Evolutionary conservation across 805 yeast genomes (phyloP).

Genomic region (Wickerhamiella azyma): DNA sequence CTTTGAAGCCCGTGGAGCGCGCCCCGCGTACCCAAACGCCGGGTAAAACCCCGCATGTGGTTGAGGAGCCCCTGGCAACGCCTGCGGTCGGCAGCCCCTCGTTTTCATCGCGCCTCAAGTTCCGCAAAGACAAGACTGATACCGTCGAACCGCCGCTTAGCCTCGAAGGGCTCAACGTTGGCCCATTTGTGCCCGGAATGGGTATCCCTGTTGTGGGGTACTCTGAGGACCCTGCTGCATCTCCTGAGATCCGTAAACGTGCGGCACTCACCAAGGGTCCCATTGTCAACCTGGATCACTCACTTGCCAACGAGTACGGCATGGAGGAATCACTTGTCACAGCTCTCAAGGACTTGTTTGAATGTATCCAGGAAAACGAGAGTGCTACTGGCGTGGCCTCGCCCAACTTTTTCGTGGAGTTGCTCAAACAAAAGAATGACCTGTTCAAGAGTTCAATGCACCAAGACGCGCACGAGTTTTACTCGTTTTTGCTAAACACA

Average conservation of each 20-base stretch:
- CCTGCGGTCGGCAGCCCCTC: neutral
- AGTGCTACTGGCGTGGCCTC: constrained; percentile 71
- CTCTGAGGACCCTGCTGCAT: constrained; percentile 30
- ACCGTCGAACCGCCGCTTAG: constrained; percentile 9
- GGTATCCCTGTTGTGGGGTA: constrained; percentile 35
- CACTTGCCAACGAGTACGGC: constrained; percentile 39
- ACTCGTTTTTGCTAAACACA: constrained; percentile 74
- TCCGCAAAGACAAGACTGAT: constrained; percentile 2
- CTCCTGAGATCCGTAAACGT: constrained; percentile 62
- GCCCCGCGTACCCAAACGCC: constrained; percentile 27
- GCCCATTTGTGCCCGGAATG: constrained; percentile 31
- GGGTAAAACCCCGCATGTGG: constrained; percentile 26
- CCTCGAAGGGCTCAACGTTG: constrained; percentile 26
- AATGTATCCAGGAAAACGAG: constrained; percentile 59
- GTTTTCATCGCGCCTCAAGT: neutral
- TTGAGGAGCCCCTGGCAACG: constrained; percentile 1
- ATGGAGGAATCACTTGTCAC: constrained; percentile 41
- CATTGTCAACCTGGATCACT: constrained; percentile 63
- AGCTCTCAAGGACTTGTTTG: constrained; percentile 74
- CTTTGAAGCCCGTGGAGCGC: constrained; percentile 20
- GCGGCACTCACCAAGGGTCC: constrained; percentile 74
- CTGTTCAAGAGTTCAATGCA: constrained; percentile 86
- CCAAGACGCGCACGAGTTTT: constrained; percentile 96
- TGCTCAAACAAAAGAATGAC: constrained; percentile 68
- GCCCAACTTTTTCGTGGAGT: constrained; percentile 59